Evolutionary conservation across 306 rosid genomes (phyloP).

Genomic region (Clitoria ternatea): DNA sequence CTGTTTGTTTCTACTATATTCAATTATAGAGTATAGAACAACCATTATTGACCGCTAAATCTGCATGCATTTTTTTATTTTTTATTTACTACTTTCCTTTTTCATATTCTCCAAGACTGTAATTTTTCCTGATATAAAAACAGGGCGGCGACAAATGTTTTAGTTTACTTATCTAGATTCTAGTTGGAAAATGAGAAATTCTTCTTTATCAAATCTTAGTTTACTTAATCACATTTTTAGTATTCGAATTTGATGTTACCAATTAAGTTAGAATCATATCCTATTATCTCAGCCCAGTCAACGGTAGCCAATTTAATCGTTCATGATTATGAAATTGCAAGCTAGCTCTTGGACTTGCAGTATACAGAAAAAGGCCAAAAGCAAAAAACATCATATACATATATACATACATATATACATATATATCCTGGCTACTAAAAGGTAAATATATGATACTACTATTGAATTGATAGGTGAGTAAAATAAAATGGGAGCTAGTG

Average conservation of each 20-base stretch:
- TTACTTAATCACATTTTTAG: no score
- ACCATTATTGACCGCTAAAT: constrained; percentile 1
- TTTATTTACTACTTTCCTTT: not conserved
- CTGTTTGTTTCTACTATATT: constrained; percentile 13
- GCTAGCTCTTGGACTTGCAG: not conserved
- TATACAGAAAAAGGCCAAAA: not conserved
- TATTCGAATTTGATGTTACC: no score
- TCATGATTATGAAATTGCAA: not conserved
- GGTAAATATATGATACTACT: no score
- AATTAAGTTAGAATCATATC: no score
- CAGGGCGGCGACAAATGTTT: no score
- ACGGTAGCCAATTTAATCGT: not conserved
- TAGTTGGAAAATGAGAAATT: no score
- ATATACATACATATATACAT: not conserved
- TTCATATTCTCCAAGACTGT: not conserved
- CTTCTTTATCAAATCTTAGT: no score
- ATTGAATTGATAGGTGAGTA: no score
- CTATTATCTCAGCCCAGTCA: no score
- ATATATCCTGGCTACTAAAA: no score
- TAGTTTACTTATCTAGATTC: no score
- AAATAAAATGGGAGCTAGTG: not conserved
- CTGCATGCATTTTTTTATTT: not conserved
- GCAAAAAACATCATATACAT: not conserved
- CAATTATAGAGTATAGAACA: not conserved
- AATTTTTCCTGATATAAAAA: not conserved